Base-by-base conservation (phyloP, 768 basidiomycete species). In the Fomitopsis pulvina region DNA sequence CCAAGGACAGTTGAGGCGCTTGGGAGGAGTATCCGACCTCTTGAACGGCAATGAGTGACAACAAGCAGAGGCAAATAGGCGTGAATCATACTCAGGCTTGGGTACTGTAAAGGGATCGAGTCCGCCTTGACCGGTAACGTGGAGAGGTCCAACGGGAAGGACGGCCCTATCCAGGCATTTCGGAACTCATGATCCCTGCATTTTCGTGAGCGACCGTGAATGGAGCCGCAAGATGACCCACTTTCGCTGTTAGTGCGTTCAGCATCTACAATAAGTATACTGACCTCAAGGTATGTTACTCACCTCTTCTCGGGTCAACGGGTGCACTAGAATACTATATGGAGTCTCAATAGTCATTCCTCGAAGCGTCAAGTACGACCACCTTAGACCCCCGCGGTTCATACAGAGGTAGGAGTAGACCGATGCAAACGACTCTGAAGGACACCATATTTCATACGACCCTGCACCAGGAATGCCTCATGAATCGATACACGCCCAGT, bases 361-460 rank as follows among this genome's bases (percentile, higher is more conserved):
- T 38, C 10, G 29, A 21, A 16, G 42, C 20, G 48, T 20, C 22
- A 41, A 40, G 32, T 12, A 20, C 1, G 4, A 18, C 38, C 54
- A 87, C 87, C 87, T 89, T 27, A 89, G 65, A 28, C 75, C 60
- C 4, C 85, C 87, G 38, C 81, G 73, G 60, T 90, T 77, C 64
- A 81, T 63, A 55, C 76, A 80, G 14, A 90, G 71, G 53, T 87
- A 90, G 9, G 86, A 88, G 61, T 80, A 90, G n/a, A 90, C 81
- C 0, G 83, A 73, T 0, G 76, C 66, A 59, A 90, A 90, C 2
- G 85, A 85, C 55, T 87, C 82, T 0, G 78, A 72, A 1, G 87
- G 87, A 22, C 75, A 81, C 87, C 87, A 90, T 18, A 89, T 81
- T 57, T 89, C 87, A 58, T 87, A 89, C 0, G 86, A 88, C 3